These are phyloP conservation scores for Hygrophila difformis DNA, from an alignment of 257 asterid genomes.

Conservation along the genomic window DNA sequence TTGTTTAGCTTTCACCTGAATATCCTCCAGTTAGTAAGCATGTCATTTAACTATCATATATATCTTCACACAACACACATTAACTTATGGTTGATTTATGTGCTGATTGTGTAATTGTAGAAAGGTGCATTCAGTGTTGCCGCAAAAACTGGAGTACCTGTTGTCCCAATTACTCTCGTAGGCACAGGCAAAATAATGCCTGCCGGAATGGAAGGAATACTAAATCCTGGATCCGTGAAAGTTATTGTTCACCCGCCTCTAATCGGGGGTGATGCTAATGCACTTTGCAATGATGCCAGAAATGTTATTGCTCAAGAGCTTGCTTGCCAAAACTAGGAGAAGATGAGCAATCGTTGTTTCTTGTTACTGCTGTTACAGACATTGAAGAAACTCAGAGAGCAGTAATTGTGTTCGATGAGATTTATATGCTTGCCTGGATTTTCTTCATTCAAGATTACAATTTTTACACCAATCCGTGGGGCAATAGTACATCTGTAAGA, in stretches of 20 bases:
- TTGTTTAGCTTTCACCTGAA: not conserved
- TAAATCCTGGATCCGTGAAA: conserved; percentile 66
- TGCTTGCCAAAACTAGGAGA: conserved; percentile 24
- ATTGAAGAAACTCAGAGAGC: too few species aligned
- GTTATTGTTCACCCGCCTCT: conserved; percentile 65
- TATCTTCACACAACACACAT: not conserved
- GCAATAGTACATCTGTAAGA: too few species aligned
- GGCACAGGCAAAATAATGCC: conserved; percentile 96
- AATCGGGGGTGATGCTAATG: conserved; percentile 45
- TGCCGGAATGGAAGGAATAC: conserved; percentile 62
- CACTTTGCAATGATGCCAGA: conserved; percentile 63
- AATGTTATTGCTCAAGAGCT: conserved; percentile 56
- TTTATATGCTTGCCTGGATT: too few species aligned
- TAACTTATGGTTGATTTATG: not conserved
- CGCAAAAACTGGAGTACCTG: conserved; percentile 75
- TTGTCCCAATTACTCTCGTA: conserved; percentile 71
- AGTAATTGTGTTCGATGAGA: too few species aligned
- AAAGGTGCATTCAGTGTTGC: conserved; percentile 96
- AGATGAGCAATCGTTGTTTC: too few species aligned
- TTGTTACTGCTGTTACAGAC: too few species aligned
- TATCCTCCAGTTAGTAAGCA: not conserved
- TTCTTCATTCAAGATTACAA: too few species aligned
- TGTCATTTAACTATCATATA: not conserved
- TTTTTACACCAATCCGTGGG: too few species aligned
- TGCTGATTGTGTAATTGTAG: conserved; percentile 29